Conservation (phyloP, 805 yeast genomes). For the Teunomyces pallodes region DNA sequence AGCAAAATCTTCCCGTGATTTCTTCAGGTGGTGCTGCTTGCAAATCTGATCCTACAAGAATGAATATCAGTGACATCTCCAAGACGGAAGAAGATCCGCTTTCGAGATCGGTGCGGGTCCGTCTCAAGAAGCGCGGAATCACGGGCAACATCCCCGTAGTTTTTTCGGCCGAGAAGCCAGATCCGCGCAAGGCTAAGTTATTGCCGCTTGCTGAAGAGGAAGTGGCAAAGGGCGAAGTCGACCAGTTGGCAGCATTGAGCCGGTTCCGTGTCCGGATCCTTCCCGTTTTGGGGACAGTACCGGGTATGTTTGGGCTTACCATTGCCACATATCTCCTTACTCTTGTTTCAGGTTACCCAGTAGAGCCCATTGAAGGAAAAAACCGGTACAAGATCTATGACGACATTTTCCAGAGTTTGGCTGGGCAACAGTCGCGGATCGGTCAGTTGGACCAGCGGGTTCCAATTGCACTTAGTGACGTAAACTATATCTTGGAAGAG, state of each 20-base stretch:
- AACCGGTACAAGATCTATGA: slow-evolving; percentile 84
- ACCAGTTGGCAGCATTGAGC: slow-evolving; percentile 79
- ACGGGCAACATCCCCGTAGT: slow-evolving; percentile 76
- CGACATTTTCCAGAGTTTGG: slow-evolving; percentile 73
- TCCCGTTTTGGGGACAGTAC: slow-evolving; percentile 96
- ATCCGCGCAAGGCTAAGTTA: slow-evolving; percentile 85
- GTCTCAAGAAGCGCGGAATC: slow-evolving; percentile 79
- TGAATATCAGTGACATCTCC: slow-evolving; percentile 85
- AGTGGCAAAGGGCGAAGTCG: slow-evolving; percentile 76
- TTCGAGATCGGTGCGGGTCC: slow-evolving; percentile 81
- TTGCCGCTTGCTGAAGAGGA: slow-evolving; percentile 85
- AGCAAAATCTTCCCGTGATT: slow-evolving; percentile 61
- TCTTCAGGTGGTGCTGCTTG: slow-evolving; percentile 98
- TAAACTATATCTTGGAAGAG: slow-evolving; percentile 84
- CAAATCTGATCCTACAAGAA: slow-evolving; percentile 90
- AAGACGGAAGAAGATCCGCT: slow-evolving; percentile 92
- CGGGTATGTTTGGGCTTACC: slow-evolving; percentile 92
- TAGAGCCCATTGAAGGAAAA: slow-evolving; percentile 88
- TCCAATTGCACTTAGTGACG: slow-evolving; percentile 70
- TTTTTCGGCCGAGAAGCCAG: slow-evolving; percentile 94
- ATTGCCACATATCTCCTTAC: slow-evolving; percentile 83
- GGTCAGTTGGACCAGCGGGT: slow-evolving; percentile 71
- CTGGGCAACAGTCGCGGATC: slow-evolving; percentile 82
- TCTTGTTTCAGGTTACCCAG: slow-evolving; percentile 79
- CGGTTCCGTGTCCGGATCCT: slow-evolving; percentile 92